Evolutionary conservation across 345 rosid species (phyloP).

Genomic region (Citrus sinensis): DVS_A1.0 CM039163.1:50483001-50483500

Average conservation of each 20-base stretch:
- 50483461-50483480: background rate
- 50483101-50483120: too few species aligned
- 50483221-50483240: constrained; percentile 39
- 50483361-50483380: constrained; percentile 20
- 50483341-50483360: constrained; percentile 33
- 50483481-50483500: background rate
- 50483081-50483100: too few species aligned
- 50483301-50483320: constrained; percentile 55
- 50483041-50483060: background rate
- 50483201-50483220: constrained; percentile 34
- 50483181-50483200: background rate
- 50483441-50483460: background rate
- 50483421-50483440: background rate
- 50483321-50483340: constrained; percentile 30
- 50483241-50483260: constrained; percentile 48
- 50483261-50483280: constrained; percentile 46
- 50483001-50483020: background rate
- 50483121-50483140: background rate
- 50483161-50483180: background rate
- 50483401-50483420: too few species aligned
- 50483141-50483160: background rate
- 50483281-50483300: constrained; percentile 40
- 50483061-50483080: background rate
- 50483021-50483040: background rate
- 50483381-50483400: constrained; percentile 7